Conservation (phyloP, 2,329 filamentous ascomycete species). For the Penicillium sp. region DNA sequence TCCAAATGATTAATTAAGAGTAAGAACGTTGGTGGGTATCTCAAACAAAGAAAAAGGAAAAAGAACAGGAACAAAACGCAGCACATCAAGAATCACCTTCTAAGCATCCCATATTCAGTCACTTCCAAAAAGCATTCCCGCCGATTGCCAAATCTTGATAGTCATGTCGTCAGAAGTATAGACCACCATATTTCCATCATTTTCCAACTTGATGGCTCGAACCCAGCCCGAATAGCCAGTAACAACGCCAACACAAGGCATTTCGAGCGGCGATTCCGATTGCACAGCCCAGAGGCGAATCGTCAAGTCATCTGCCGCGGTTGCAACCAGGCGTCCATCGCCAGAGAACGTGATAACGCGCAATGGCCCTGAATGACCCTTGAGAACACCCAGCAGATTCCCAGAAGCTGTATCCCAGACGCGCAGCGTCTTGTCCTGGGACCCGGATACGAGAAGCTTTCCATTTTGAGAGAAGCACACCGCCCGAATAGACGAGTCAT, state of each 20-base stretch:
- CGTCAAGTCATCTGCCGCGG: slow-evolving; percentile 10
- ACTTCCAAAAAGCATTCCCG: not conserved
- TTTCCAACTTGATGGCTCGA: slow-evolving; percentile 3
- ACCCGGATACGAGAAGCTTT: slow-evolving; percentile 3
- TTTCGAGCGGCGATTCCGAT: not conserved
- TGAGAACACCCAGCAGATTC: not conserved
- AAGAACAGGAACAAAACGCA: not conserved
- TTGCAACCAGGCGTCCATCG: slow-evolving; percentile 4
- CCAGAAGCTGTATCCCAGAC: slow-evolving; percentile 11
- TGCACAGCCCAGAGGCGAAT: slow-evolving; percentile 7
- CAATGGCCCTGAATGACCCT: slow-evolving; percentile 5
- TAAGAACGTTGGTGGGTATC: slow-evolving; percentile 11
- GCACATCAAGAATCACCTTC: not conserved
- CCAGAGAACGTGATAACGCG: slow-evolving; percentile 1
- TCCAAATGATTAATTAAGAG: slow-evolving; percentile 2
- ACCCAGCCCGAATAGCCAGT: slow-evolving; percentile 10
- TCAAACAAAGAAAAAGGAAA: slow-evolving; percentile 2
- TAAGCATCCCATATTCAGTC: not conserved
- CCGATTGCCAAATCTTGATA: slow-evolving; percentile 11
- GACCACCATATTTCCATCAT: slow-evolving; percentile 1
- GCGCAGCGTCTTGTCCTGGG: slow-evolving; percentile 7
- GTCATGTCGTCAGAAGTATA: slow-evolving; percentile 13
- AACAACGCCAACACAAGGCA: slow-evolving; percentile 1
- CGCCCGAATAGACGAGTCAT: slow-evolving; percentile 4
- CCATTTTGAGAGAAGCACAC: slow-evolving; percentile 9